Conservation (phyloP, 2,329 filamentous ascomycete genomes). For the Alternaria novae-zelandiae region DNA sequence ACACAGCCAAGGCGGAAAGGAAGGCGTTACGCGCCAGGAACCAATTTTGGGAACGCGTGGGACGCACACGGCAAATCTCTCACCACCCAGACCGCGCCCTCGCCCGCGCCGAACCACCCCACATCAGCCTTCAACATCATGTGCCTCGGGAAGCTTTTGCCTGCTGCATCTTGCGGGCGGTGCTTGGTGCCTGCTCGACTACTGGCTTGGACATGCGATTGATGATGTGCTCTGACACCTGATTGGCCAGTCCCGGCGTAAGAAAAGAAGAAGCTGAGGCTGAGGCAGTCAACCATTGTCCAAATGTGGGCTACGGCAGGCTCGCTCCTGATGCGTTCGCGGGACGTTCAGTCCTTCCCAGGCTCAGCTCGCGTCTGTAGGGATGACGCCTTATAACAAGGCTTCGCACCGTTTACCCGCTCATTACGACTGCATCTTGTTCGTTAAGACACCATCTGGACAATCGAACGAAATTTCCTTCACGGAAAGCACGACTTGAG, state of each 20-base stretch:
- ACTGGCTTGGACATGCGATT: slow-evolving; percentile 1
- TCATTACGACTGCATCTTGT: neutral
- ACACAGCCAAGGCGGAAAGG: slow-evolving; percentile 10
- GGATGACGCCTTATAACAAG: slow-evolving; percentile 6
- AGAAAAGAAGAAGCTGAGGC: slow-evolving; percentile 16
- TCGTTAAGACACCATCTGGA: neutral
- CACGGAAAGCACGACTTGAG: neutral
- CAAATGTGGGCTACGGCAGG: slow-evolving; percentile 18
- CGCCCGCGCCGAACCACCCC: slow-evolving; percentile 1
- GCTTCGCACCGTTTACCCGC: neutral
- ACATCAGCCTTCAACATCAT: slow-evolving; percentile 7
- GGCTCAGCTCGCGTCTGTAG: slow-evolving; percentile 5
- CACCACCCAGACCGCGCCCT: neutral
- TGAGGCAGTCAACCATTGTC: slow-evolving; percentile 30
- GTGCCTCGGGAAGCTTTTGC: neutral
- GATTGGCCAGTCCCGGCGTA: slow-evolving; percentile 13
- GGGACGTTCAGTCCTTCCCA: slow-evolving; percentile 6
- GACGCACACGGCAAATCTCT: slow-evolving; percentile 12
- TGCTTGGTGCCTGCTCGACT: neutral
- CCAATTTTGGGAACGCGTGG: slow-evolving; percentile 14
- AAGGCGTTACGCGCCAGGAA: slow-evolving; percentile 1
- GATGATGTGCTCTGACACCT: neutral
- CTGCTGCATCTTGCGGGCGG: slow-evolving; percentile 1
- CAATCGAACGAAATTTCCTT: neutral
- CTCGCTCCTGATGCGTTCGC: slow-evolving; percentile 10